Evolutionary conservation across 257 asterid genomes (phyloP), one percentile per base, ranked within the genome.

Genomic region (Capsicum pubescens): DNA sequence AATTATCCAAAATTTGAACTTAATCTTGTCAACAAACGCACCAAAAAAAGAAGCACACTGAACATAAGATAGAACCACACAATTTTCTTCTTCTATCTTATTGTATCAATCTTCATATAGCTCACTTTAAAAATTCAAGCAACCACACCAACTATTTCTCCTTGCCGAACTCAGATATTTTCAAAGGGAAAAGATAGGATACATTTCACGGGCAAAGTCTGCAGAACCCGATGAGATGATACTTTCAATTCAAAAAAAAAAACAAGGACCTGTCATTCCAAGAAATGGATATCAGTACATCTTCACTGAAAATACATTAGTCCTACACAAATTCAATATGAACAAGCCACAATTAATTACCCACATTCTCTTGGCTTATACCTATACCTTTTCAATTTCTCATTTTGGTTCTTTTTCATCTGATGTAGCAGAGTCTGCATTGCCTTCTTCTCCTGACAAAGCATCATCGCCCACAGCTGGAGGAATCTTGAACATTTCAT

Each of bases 401-500:
- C 88, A 88, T 42, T 87, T 89, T 10, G 70, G 50, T 81, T 88
- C 93, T 87, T 92, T 88, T 76, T 81, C 88, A 56, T 85, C 84
- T 8, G 94, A 90, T 1, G 12, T 72, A 52, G 84, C 64, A 66
- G 84, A 85, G 60, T 90, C 92, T 48, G 88, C 82, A 50, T 93
- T 90, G 61, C 91, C 93, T 64, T 92, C 94, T 9, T 82, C 90
- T 79, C 87, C 89, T 1, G 89, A 88, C 26, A 80, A 64, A 67
- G 60, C 85, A 69, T 83, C 85, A 84, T 86, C 92, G 17, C 63
- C 88, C n/a, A 10, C 79, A 84, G 79, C 86, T 56, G 44, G 84
- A 61, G 85, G 64, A 79, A 63, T 82, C 86, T 87, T 87, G 87
- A 95, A 95, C 90, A 95, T 86, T 79, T 95, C 99, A 21, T 93